Conservation (phyloP, 2,329 filamentous ascomycete species). For the Botrytis hyacinthi region DNA sequence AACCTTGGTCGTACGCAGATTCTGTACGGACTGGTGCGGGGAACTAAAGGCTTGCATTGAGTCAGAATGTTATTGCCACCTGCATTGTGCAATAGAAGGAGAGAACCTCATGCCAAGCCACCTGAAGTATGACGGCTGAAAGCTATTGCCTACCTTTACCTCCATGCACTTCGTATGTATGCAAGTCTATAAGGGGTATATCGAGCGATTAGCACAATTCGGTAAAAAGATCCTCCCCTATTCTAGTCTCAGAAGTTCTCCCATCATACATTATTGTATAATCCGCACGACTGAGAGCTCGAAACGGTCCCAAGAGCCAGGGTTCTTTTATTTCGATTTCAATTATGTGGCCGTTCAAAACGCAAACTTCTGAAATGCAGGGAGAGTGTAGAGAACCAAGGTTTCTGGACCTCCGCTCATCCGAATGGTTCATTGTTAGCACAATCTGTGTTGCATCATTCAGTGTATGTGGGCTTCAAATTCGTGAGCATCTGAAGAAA, state of each 20-base stretch:
- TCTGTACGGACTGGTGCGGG: background rate
- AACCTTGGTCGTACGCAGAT: background rate
- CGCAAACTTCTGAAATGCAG: background rate
- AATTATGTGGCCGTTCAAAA: background rate
- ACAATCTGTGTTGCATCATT: slow-evolving; percentile 23
- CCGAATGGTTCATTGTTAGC: slow-evolving; percentile 21
- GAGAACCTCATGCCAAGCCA: background rate
- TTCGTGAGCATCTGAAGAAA: background rate
- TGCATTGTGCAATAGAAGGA: background rate
- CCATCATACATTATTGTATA: background rate
- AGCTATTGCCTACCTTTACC: background rate
- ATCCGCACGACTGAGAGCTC: background rate
- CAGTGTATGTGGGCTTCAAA: background rate
- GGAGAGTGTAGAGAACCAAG: background rate
- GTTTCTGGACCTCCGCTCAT: slow-evolving; percentile 26
- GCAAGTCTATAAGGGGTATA: background rate
- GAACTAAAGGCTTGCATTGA: background rate
- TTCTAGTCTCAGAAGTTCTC: background rate
- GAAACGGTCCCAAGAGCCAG: background rate
- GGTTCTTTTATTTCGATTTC: background rate
- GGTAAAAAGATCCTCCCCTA: background rate
- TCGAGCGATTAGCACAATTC: background rate
- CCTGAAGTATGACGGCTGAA: background rate
- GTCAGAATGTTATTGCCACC: background rate
- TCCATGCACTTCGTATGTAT: background rate